Evolutionary conservation across 352 stramenopile genomes (phyloP), one percentile per base, ranked within the genome.

Genomic region (Phytopythium oedochilum): DNA sequence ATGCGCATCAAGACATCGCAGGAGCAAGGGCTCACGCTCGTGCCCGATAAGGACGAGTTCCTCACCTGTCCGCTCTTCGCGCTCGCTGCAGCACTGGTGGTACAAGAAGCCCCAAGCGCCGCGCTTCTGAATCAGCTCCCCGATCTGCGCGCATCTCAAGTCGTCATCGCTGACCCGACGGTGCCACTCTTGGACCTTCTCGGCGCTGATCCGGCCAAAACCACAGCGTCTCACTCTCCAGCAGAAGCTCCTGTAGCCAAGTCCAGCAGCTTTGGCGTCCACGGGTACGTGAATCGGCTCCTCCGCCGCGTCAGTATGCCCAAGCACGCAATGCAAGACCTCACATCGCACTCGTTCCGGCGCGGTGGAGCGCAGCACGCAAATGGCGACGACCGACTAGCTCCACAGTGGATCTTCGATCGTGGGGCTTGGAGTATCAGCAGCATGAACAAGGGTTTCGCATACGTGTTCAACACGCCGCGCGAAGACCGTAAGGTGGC

Each of bases 401-500:
- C 51, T 9, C 23, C 55, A 0, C 61, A 67, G 14, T 81, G 61
- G 55, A 73, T 66, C 26, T 70, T 76, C 9, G 57, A 78, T 22
- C 53, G 67, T 0, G 60, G 62, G 5, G 52, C 56, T 0, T 71
- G 65, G 63, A 70, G 75, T 39, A 59, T 73, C 59, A 64, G 14
- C 1, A 59, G 55, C 1, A 63, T 39, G 0, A 75, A 63, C 51
- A 75, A 73, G 34, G 62, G 12, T 0, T 70, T 74, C 25, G 54
- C 46, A 0, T 72, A 70, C 48, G 58, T 67, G 2, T 42, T 42
- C 36, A 42, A 42, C 36, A 42, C 77, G 82, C 8, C 70, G 75
- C 5, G 88, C 88, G 46, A 79, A 90, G 69, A 92, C 89, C 46
- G 87, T 88, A 53, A 78, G 89, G 59, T 90, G 88, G 49, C 78